A percentile compares a stretch with the other conserved stretches of the same genome.
phyloP scores from a whole-genome alignment of 2,329 filamentous ascomycete species.

The Xylariaceae sp. region DNA sequence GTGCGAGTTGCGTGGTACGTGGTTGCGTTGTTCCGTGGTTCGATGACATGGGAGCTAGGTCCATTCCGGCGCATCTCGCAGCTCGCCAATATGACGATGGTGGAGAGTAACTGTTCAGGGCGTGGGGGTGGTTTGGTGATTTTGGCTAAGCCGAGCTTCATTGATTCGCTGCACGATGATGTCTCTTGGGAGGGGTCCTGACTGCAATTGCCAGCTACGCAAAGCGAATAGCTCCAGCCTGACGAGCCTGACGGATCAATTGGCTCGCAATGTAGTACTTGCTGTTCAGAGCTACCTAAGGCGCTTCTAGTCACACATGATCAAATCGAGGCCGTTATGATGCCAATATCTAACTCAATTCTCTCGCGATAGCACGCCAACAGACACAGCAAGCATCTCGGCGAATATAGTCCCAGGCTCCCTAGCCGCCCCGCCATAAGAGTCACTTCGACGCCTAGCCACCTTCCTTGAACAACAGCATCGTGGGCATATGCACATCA shows the following conservation, averaged over 20 bases:
- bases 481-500: constrained; percentile 1
- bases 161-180: constrained; percentile 9
- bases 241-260: background rate
- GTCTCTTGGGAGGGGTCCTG: background rate
- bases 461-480: background rate
- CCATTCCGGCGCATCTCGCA: constrained; percentile 26
- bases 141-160: background rate
- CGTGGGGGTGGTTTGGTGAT: constrained; percentile 22
- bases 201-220: background rate
- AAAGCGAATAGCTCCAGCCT: background rate
- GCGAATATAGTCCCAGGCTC: too few species aligned
- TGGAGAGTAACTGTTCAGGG: constrained; percentile 20
- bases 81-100: constrained; percentile 17
- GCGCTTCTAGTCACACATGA: too few species aligned
- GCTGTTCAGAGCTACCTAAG: too few species aligned
- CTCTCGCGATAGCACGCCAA: too few species aligned
- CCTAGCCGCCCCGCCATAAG: too few species aligned
- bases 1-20: background rate
- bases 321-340: too few species aligned
- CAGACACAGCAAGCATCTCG: too few species aligned
- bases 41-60: constrained; percentile 21
- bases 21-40: constrained; percentile 10
- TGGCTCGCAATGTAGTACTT: background rate
- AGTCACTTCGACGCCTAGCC: constrained; percentile 1
- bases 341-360: too few species aligned